A percentile compares a stretch with the other conserved stretches of the same genome.
Evolutionary conservation across 164 flowering plant genomes (phyloP).

Genomic region (Magnolia kwangsiensis): DNA sequence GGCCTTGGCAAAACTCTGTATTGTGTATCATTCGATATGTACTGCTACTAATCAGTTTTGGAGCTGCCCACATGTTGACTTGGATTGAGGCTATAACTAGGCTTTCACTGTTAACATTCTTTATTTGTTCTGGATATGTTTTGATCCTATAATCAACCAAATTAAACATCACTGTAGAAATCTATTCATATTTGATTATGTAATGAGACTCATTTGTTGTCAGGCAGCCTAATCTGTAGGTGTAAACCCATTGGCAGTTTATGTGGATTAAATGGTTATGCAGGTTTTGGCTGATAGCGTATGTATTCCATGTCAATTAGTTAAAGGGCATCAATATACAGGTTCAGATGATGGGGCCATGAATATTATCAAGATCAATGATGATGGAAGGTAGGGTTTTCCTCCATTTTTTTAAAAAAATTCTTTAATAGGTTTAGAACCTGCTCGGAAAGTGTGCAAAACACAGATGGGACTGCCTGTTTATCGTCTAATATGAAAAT

Average conservation of each 20-base stretch:
- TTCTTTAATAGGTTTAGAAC: not conserved
- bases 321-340: constrained; percentile 84
- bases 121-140: no score
- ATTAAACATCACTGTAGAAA: no score
- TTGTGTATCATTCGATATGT: no score
- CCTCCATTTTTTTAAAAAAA: not conserved
- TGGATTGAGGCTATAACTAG: no score
- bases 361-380: constrained; percentile 64
- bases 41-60: no score
- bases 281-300: constrained; percentile 90
- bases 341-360: constrained; percentile 85
- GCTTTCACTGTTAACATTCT: no score
- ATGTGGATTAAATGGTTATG: constrained; percentile 9
- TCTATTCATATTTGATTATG: no score
- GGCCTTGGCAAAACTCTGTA: no score
- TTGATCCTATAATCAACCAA: no score
- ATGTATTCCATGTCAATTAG: constrained; percentile 73
- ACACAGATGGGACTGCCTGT: not conserved
- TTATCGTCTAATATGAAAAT: no score
- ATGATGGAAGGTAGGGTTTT: constrained; percentile 73
- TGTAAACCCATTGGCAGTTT: not conserved
- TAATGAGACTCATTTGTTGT: not conserved
- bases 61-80: no score
- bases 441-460: not conserved
- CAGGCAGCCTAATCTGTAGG: not conserved